phyloP scores from a whole-genome alignment of 306 rosid genomes.

The Acacia crassicarpa region DNA sequence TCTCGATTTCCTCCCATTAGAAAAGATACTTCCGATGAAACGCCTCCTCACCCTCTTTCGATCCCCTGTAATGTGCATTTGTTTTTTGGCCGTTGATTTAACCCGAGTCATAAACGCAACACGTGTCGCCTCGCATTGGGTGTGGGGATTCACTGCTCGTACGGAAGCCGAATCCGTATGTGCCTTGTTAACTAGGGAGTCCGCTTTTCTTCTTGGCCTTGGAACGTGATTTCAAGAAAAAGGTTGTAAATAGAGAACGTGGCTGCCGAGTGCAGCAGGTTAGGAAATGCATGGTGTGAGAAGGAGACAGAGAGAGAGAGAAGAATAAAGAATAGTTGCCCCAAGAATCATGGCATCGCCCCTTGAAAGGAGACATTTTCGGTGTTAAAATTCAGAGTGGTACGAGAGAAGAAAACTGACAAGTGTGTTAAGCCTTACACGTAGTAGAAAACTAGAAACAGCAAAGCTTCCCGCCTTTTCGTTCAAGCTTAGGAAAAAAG shows the following conservation, averaged over 20 bases:
- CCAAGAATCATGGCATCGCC: constrained; percentile 16
- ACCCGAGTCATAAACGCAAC: not conserved
- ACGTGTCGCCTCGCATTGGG: not conserved
- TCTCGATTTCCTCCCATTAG: too few species aligned
- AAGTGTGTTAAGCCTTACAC: not conserved
- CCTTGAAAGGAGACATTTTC: constrained; percentile 16
- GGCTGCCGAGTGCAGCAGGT: not conserved
- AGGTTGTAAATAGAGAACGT: not conserved
- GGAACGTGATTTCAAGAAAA: constrained; percentile 28
- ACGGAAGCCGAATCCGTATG: not conserved
- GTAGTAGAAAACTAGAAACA: not conserved
- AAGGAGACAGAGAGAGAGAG: not conserved
- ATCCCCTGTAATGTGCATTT: not conserved
- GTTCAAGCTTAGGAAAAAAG: not conserved
- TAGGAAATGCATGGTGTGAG: not conserved
- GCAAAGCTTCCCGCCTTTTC: not conserved
- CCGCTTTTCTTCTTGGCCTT: constrained; percentile 27
- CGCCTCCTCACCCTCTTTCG: too few species aligned
- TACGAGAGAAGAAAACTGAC: not conserved
- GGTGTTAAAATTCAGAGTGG: constrained; percentile 6
- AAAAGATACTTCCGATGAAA: too few species aligned
- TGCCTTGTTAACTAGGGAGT: not conserved
- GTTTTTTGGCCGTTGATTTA: not conserved
- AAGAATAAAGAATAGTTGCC: constrained; percentile 13
- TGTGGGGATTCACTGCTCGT: not conserved